Base-by-base conservation (phyloP, 495 filamentous ascomycete species). In the Friedmanniomyces endolithicus region DNA sequence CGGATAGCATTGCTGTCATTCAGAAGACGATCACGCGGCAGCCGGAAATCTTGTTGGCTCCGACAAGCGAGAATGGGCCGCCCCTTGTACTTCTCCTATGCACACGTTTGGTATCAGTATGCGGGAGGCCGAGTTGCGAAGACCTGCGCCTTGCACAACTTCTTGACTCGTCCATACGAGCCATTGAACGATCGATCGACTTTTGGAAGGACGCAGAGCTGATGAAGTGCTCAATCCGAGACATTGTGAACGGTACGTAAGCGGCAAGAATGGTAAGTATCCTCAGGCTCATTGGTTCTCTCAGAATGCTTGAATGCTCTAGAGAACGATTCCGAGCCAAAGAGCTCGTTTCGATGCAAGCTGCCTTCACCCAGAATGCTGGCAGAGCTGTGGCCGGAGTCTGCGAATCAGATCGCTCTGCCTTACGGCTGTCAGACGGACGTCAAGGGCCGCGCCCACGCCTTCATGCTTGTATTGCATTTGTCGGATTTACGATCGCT, bases 31-130 rank as follows among this genome's bases (percentile, higher is more conserved):
- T 96, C 55, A 75, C 78, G 50, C 84, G 87, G 62, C 84, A 81
- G 3, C 90, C 92, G 0, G 71, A 78, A 34, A 77, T 85, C 14
- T 68, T 96, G n/a, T 74, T 77, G 44, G 79, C 66, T 45, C 64
- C 67, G 55, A 63, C 72, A 25, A 74, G 6, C 34, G 35, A 54
- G 12, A 22, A 62, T 48, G 58, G 53, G 22, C 65, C 83, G 23
- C 87, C 85, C 12, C 71, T 95, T 22, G 86, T 83, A 71, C 64
- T 87, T n/a, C 92, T 88, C 87, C 71, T 97, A 6, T 65, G 87
- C 19, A 80, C 83, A 14, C 78, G 77, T 61, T 55, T 88, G 37
- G 62, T 86, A 14, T 45, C 59, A 20, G 19, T 55, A 11, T 58
- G 59, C 27, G 59, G 59, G 1, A 45, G 41, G 25, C 41, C 31